Conservation (phyloP, 1,284 basidiomycete species). For the Mycosarcoma maydis region DNA sequence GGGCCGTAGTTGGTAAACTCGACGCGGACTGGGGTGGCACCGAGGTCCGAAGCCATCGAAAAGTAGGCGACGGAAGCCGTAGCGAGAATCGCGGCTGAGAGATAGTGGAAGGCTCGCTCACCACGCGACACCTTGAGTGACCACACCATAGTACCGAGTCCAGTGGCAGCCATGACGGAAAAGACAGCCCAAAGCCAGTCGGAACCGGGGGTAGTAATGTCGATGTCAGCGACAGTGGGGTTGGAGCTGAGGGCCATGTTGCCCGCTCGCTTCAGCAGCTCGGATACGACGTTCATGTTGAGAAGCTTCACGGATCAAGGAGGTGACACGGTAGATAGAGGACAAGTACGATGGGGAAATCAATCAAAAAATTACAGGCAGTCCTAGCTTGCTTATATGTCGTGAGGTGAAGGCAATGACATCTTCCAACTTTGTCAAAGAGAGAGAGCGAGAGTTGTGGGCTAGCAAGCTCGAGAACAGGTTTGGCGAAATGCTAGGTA, state of each 20-base stretch:
- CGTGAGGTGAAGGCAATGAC: no score
- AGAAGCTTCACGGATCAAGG: neutral
- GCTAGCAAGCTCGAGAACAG: neutral
- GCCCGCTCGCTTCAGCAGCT: constrained; percentile 45
- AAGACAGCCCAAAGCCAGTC: constrained; percentile 71
- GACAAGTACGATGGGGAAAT: neutral
- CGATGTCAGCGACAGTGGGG: constrained; percentile 48
- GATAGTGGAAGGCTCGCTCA: constrained; percentile 71
- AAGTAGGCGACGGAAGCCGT: constrained; percentile 70
- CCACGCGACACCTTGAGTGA: constrained; percentile 46
- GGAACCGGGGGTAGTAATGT: constrained; percentile 63
- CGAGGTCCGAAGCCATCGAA: constrained; percentile 74
- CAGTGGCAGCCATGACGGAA: constrained; percentile 61
- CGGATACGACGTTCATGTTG: constrained; percentile 24
- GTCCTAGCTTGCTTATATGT: constrained; percentile 13
- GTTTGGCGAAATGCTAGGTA: neutral
- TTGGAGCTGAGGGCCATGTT: constrained; percentile 51
- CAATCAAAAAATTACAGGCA: neutral
- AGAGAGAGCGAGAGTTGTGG: no score
- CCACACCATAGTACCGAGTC: constrained; percentile 58
- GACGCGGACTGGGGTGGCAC: constrained; percentile 70
- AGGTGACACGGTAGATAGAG: neutral
- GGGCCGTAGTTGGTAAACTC: constrained; percentile 69
- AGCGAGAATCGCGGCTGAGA: constrained; percentile 68
- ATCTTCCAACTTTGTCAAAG: no score